Evolutionary conservation across 768 basidiomycete genomes (phyloP).

Genomic region (Podaxis mareebaensis): DNA sequence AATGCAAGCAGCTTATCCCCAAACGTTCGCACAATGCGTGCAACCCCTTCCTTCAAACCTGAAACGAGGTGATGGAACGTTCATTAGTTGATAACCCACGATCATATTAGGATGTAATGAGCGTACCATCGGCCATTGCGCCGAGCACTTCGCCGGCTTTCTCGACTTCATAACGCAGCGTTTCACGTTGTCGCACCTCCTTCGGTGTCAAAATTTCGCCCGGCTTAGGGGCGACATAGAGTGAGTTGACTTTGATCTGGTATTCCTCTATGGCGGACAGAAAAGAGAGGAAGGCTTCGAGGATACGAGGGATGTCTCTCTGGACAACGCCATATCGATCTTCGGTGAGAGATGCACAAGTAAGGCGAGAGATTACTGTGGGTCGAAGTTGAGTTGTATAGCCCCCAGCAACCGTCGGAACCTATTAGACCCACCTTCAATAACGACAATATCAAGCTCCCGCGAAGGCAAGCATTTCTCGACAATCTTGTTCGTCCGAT

Average conservation of each 20-base stretch:
- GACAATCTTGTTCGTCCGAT: constrained; percentile 51
- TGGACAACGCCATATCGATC: constrained; percentile 85
- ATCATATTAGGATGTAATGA: constrained; percentile 2
- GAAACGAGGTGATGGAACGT: constrained; percentile 4
- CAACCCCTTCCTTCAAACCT: constrained; percentile 71
- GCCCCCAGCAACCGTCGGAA: not conserved
- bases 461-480: constrained; percentile 59
- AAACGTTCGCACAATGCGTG: constrained; percentile 69
- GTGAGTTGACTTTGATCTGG: constrained; percentile 49
- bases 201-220: constrained; percentile 33
- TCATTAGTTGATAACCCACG: not conserved
- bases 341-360: constrained; percentile 73
- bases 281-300: constrained; percentile 75
- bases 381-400: constrained; percentile 3
- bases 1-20: constrained; percentile 74
- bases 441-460: constrained; percentile 60
- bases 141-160: constrained; percentile 55
- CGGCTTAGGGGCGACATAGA: constrained; percentile 36
- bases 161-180: constrained; percentile 48
- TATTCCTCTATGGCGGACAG: constrained; percentile 68
- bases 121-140: constrained; percentile 61
- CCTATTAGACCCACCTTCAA: constrained; percentile 51
- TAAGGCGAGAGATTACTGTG: constrained; percentile 65
- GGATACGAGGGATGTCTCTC: constrained; percentile 77
- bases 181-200: constrained; percentile 39